Conservation (phyloP, 805 yeast genomes). For the Clavispora santaluciae region DNA sequence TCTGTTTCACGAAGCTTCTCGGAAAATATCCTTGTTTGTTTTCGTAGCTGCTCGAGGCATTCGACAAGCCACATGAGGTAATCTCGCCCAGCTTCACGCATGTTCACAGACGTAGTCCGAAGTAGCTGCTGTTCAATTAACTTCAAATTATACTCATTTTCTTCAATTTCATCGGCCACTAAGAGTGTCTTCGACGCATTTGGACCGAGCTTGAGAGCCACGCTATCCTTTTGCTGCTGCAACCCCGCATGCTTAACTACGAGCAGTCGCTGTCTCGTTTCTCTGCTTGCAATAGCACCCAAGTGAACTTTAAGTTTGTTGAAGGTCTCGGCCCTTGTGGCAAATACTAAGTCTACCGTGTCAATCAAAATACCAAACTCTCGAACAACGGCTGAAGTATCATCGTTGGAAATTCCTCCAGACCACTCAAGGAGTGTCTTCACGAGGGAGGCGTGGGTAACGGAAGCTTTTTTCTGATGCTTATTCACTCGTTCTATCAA, state of each 20-base stretch:
- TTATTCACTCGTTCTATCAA: constrained; percentile 27
- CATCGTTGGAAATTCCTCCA: constrained; percentile 12
- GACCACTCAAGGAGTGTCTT: constrained; percentile 12
- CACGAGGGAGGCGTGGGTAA: constrained; percentile 10
- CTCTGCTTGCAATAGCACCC: constrained; percentile 45
- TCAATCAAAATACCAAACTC: constrained; percentile 12
- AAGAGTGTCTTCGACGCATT: constrained; percentile 39
- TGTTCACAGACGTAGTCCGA: constrained; percentile 41
- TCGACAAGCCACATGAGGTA: constrained; percentile 33
- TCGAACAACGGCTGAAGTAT: constrained; percentile 8
- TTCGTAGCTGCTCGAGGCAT: constrained; percentile 1
- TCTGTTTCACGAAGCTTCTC: constrained; percentile 1
- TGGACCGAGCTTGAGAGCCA: constrained; percentile 41
- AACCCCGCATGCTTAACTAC: constrained; percentile 32
- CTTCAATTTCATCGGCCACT: constrained; percentile 49
- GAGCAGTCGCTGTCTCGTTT: constrained; percentile 41
- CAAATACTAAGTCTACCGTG: constrained; percentile 14
- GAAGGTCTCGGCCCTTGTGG: constrained; percentile 37
- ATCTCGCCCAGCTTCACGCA: constrained; percentile 43
- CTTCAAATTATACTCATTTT: constrained; percentile 44
- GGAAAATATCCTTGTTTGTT: constrained; percentile 1
- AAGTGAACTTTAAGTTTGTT: constrained; percentile 42
- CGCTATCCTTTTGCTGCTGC: constrained; percentile 34
- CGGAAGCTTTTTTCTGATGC: constrained; percentile 28
- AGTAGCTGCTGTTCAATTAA: constrained; percentile 49